phyloP scores from a whole-genome alignment of 371 early-diverging fungal genomes.

The Phascolomyces articulosus region DNA sequence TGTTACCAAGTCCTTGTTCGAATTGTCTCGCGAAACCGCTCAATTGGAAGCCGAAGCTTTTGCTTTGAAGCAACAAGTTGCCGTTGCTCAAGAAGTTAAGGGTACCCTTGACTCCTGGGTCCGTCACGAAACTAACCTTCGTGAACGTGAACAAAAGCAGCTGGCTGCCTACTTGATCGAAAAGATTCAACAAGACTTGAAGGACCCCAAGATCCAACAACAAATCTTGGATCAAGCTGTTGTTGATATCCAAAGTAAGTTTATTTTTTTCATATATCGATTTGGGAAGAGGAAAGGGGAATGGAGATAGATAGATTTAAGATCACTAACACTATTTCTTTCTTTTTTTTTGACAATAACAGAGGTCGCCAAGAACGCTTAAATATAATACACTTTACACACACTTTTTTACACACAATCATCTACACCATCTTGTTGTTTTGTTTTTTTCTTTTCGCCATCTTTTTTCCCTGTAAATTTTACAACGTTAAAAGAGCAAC shows the following conservation, averaged over 20 bases:
- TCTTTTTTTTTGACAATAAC: slow-evolving; percentile 11
- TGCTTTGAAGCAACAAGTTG: slow-evolving; percentile 90
- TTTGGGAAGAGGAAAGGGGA: slow-evolving; percentile 47
- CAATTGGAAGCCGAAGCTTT: slow-evolving; percentile 90
- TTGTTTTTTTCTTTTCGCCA: not conserved
- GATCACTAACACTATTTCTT: not conserved
- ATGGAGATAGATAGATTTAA: not conserved
- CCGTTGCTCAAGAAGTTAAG: slow-evolving; percentile 85
- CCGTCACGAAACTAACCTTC: slow-evolving; percentile 91
- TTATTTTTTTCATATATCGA: slow-evolving; percentile 28
- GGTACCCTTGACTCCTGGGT: slow-evolving; percentile 93
- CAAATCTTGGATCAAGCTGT: slow-evolving; percentile 60
- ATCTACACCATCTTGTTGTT: not conserved
- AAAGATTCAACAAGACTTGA: slow-evolving; percentile 79
- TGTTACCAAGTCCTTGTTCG: slow-evolving; percentile 91
- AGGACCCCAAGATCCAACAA: slow-evolving; percentile 79
- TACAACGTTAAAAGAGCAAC: slow-evolving; percentile 1
- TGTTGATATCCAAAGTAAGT: slow-evolving; percentile 56
- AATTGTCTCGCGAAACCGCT: slow-evolving; percentile 93
- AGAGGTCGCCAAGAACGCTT: slow-evolving; percentile 45
- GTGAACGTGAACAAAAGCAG: slow-evolving; percentile 92
- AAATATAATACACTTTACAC: slow-evolving; percentile 16
- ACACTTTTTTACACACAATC: too few relatives aligned
- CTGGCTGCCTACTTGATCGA: slow-evolving; percentile 85
- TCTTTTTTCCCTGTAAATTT: not conserved